Base-by-base conservation (phyloP, 768 basidiomycete species). In the Saitozyma podzolica region DNA sequence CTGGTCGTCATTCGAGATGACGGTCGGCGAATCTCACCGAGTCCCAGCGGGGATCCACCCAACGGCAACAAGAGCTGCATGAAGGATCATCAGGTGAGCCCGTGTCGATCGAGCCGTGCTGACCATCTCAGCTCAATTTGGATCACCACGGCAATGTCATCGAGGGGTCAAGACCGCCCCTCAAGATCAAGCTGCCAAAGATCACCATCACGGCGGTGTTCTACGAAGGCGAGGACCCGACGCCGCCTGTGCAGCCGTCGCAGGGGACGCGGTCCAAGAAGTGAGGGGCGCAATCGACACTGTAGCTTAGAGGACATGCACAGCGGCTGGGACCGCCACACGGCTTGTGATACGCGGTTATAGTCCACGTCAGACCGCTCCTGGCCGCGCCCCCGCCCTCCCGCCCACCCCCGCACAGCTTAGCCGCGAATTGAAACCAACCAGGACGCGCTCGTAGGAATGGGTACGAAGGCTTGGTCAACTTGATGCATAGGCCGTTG, bases 161-260 rank as follows among this genome's bases (percentile, higher is more conserved):
- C 11, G 63, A 74, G 16, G 54, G 68, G 8, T 29, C 53, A 17
- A 61, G 69, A 40, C 64, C 76, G 2, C 52, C 63, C 10, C 66
- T 68, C 14, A 50, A 61, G 16, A 59, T 77, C 39, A 77, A 77
- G 62, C 49, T 68, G 40, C 58, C 54, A 8, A 61, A 68, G 47
- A 57, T 77, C 3, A 62, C 66, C 14, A 74, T 77, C 37, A 63
- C 64, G 47, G 72, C 72, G 0, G 61, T 72, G 5, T 74, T 69
- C 50, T 77, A 75, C 58, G 76, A 77, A 39, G 76, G 76, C 37
- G 76, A 77, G 58, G 76, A 77, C 42, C 75, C 75, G 1, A 57
- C 61, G 4, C 64, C 69, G 53, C 16, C 39, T 6, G 45, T 47
- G 45, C 13, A 11, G n/a, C 45, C 45, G 45, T 47, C 45, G 13